Percentiles rank a stretch among this genome's conserved stretches.
These are phyloP conservation scores for Arabis alpina DNA, from an alignment of 345 rosid genomes.

Conservation along the genomic window DNA sequence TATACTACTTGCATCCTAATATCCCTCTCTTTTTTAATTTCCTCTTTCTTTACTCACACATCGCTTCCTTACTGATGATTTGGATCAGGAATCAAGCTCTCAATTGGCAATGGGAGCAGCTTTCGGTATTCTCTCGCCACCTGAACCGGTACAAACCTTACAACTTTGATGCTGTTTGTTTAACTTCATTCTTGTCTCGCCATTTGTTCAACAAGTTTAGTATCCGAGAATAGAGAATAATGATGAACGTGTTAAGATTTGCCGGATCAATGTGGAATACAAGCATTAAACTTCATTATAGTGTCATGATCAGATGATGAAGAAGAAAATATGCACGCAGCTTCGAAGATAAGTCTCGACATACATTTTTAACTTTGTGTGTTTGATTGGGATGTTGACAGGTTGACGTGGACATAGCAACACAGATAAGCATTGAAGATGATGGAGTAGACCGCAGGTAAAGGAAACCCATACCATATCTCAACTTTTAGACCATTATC, in stretches of 20 bases:
- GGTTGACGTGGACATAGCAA: slow-evolving; percentile 98
- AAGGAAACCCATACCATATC: slow-evolving; percentile 27
- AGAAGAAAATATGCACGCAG: slow-evolving; percentile 7
- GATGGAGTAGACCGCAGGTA: slow-evolving; percentile 91
- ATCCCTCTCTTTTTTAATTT: not conserved
- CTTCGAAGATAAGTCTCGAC: not conserved
- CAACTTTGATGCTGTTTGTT: too few relatives aligned
- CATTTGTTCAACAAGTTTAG: too few relatives aligned
- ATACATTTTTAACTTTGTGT: not conserved
- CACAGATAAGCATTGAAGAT: slow-evolving; percentile 63
- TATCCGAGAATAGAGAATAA: too few relatives aligned
- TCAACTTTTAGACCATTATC: slow-evolving; percentile 11
- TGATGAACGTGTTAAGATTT: not conserved
- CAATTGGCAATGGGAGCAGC: slow-evolving; percentile 96
- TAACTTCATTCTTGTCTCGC: too few relatives aligned
- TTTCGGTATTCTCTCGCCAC: slow-evolving; percentile 85
- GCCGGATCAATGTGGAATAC: not conserved
- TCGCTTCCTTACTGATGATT: slow-evolving; percentile 15
- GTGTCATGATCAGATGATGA: not conserved
- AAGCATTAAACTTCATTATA: slow-evolving; percentile 2
- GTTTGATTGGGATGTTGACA: slow-evolving; percentile 38
- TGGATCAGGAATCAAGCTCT: slow-evolving; percentile 87
- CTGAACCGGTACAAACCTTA: slow-evolving; percentile 50
- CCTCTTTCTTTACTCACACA: slow-evolving; percentile 8
- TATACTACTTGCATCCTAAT: slow-evolving; percentile 43